Percentiles rank a stretch among this genome's conserved stretches.
phyloP scores from a whole-genome alignment of 805 yeast genomes.

The Millerozyma acaciae region DNA sequence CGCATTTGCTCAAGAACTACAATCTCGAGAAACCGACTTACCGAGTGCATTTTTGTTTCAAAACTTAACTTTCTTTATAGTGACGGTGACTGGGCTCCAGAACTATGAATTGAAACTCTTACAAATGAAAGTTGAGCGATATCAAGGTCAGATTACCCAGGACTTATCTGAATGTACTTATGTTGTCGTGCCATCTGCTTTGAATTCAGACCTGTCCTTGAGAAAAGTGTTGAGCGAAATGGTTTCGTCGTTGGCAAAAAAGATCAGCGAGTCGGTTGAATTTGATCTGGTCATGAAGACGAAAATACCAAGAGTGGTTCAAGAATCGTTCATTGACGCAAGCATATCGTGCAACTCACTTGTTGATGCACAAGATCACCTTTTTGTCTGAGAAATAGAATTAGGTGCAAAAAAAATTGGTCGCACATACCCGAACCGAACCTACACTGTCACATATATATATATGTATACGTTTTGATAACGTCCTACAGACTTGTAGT shows the following conservation, averaged over 20 bases:
- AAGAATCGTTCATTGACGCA: constrained; percentile 27
- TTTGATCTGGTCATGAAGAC: constrained; percentile 11
- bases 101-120: constrained; percentile 10
- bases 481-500: too few relatives aligned
- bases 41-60: constrained; percentile 32
- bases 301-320: constrained; percentile 34
- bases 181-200: constrained; percentile 31
- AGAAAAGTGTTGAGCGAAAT: constrained; percentile 2
- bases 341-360: constrained; percentile 21
- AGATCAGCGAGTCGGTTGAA: constrained; percentile 11
- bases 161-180: constrained; percentile 26
- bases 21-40: constrained; percentile 9
- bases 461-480: too few relatives aligned
- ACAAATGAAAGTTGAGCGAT: constrained; percentile 36
- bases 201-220: constrained; percentile 8
- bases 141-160: constrained; percentile 37
- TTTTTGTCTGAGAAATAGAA: constrained; percentile 7
- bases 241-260: constrained; percentile 14
- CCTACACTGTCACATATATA: too few relatives aligned
- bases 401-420: constrained; percentile 1
- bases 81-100: constrained; percentile 7
- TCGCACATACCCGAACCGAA: constrained; percentile 2
- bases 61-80: constrained; percentile 30
- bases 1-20: constrained; percentile 12
- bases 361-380: constrained; percentile 29